Base-by-base conservation (phyloP, 2,329 filamentous ascomycete species). In the Dactylellina parvicollis region DNA sequence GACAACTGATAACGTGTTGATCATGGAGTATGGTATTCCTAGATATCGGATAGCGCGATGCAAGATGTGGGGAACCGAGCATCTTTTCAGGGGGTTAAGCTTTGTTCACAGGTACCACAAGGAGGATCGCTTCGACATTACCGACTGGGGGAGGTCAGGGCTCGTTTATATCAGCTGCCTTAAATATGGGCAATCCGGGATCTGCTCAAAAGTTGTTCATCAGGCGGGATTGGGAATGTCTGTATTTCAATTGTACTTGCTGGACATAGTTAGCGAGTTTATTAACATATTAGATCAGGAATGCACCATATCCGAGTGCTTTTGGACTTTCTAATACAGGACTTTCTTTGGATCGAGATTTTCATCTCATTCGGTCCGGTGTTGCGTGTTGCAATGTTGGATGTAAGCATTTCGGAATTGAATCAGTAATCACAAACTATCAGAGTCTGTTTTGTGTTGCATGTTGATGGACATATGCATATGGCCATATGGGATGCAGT, bases 201-300 rank as follows among this genome's bases (percentile, higher is more conserved):
- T 70, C 38, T 40, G 62, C 30, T 40, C 56, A 40, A 56, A 1
- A 24, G 30, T 50, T 12, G 42, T 28, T 40, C 10, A 70, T 70
- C 56, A 24, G 42, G 28, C 46, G 49, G 56, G 18, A 70, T 70
- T 50, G 18, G 56, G 56, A 70, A 70, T 55, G 38, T 46, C 40
- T 18, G 8, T n/a, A 54, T 22, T 32, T 32, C 10, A 49, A 10
- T 4, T 49, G 38, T 36, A 49, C 55, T 46, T 70, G n/a, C 65
- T 56, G 5, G 16, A 56, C 30, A 16, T 7, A 55, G 55, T 47
- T 69, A 60, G 55, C 18, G 14, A 32, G 30, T 32, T 5, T 32
- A 32, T 12, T 5, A 5, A 12, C 30, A 32, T 32, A 32, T 32
- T 12, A 12, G 30, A n/a, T n/a, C n/a, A n/a, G n/a, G n/a, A n/a